Evolutionary conservation across 2,329 filamentous ascomycete genomes (phyloP), one percentile per base, ranked within the genome.

Genomic region (Colletotrichum liaoningense): DNA sequence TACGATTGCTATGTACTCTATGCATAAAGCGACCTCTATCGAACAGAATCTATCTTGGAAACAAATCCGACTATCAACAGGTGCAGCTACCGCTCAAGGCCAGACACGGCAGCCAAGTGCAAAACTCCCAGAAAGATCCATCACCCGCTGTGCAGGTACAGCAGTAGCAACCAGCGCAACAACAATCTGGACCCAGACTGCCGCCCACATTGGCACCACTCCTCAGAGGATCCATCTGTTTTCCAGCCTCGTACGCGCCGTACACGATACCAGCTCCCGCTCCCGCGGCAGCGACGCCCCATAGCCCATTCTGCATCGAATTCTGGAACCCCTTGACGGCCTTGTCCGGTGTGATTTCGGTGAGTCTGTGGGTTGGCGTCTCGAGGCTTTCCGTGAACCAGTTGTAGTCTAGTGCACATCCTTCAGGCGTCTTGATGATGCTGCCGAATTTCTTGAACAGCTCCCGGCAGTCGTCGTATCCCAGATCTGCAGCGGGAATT

Each of bases 361-460:
- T 33, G 8, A 65, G 33, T 52, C 52, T 28, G 5, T 65, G 63
- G 2, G 33, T 42, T 22, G 63, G 63, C 4, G 26, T 28, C n/a
- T 57, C 63, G 11, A 57, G 49, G 24, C 9, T 65, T 19, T 56
- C 33, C 14, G 24, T 24, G 33, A 56, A 65, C 52, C 63, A 65
- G 33, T 11, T 33, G 19, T 65, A 57, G 33, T 65, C 63, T 33
- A 65, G 4, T 7, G 63, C 63, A 11, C 52, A 46, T n/a, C 63
- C 63, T 3, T 46, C 63, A 16, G 63, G 63, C 22, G 30, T 46
- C 16, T 65, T 57, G 63, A 65, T 57, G 19, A 65, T 65, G 63
- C 24, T 2, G 22, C 49, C 24, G 3, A 65, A 65, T 16, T 2
- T 14, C 33, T 46, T 57, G 16, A 65, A 24, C 16, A 65, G 33